A percentile compares a stretch with the other conserved stretches of the same genome.
Conservation (phyloP, 2,329 filamentous ascomycete genomes). For the Colletotrichum orchidophilum region DNA sequence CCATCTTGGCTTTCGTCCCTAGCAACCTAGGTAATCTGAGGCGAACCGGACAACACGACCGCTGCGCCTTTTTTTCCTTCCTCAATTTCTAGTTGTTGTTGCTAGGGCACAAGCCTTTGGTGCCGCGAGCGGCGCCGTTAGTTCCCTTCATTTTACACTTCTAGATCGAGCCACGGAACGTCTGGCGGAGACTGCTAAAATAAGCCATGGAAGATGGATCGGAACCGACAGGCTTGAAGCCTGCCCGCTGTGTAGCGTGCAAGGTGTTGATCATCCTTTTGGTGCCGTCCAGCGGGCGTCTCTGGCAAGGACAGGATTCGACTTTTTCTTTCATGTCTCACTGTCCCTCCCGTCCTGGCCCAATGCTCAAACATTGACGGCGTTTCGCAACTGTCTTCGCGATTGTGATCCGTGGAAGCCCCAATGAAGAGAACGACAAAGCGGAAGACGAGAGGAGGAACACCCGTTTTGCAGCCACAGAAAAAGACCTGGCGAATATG, state of each 20-base stretch:
- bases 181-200: slow-evolving; percentile 8
- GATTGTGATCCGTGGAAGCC: neutral
- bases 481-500: neutral
- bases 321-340: neutral
- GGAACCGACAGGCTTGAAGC: neutral
- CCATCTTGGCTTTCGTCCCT: neutral
- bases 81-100: neutral
- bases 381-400: slow-evolving; percentile 4
- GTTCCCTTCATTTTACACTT: slow-evolving; percentile 6
- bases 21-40: neutral
- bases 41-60: neutral
- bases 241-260: neutral
- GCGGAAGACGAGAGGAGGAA: neutral
- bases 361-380: neutral
- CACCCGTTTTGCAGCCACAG: neutral
- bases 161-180: neutral
- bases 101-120: neutral
- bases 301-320: neutral
- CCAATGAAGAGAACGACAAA: neutral
- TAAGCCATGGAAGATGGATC: neutral
- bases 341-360: neutral
- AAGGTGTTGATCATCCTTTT: neutral
- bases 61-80: neutral
- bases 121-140: neutral
- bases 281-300: neutral